Evolutionary conservation across 2,329 filamentous ascomycete species (phyloP).

Genomic region (Xylariaceae sp.): DNA sequence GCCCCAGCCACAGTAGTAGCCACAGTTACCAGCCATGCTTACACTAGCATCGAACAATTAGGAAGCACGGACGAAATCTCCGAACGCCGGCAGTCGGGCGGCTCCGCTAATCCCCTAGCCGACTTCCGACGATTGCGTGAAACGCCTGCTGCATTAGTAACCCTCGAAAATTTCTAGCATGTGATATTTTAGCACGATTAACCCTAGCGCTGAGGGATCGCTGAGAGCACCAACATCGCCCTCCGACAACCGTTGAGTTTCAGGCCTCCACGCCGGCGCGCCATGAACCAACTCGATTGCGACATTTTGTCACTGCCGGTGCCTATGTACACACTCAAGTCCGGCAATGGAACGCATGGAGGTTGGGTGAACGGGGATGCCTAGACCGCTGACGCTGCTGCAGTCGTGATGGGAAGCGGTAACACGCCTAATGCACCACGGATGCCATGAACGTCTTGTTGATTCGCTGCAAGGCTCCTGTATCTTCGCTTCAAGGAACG

Average conservation of each 20-base stretch:
- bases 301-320: constrained; percentile 6
- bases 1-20: neutral
- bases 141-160: constrained; percentile 11
- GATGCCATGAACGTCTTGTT: neutral
- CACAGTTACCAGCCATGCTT: neutral
- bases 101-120: constrained; percentile 12
- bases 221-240: neutral
- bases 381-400: neutral
- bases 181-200: neutral
- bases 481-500: neutral
- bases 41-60: neutral
- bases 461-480: neutral
- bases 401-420: neutral
- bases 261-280: neutral
- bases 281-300: constrained; percentile 12
- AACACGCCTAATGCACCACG: neutral
- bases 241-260: constrained; percentile 18
- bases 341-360: too few relatives aligned
- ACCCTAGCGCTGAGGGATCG: neutral
- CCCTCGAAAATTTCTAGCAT: neutral
- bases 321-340: too few relatives aligned
- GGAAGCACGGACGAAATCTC: neutral
- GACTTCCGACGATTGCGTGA: constrained; percentile 18
- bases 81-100: constrained; percentile 17
- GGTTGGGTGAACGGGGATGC: neutral